A percentile compares a stretch with the other conserved stretches of the same genome.
phyloP scores from a whole-genome alignment of 192 early-diverging fungal genomes.

The Radiomyces spectabilis region DNA sequence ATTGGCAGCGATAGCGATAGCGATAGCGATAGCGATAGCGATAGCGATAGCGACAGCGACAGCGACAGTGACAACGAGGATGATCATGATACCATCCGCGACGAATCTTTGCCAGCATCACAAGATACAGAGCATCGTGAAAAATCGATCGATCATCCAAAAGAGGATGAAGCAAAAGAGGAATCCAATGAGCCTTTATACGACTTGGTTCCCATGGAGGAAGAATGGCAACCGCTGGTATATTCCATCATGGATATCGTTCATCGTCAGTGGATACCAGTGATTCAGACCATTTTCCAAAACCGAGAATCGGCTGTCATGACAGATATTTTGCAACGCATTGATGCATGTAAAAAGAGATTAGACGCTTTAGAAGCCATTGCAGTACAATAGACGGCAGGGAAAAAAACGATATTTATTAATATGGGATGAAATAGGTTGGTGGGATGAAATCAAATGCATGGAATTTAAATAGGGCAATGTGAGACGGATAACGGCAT shows the following conservation, averaged over 20 bases:
- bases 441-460: no score
- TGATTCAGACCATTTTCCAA: not conserved
- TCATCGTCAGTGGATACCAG: not conserved
- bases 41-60: not conserved
- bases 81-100: no score
- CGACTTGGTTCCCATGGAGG: not conserved
- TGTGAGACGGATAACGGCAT: no score
- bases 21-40: not conserved
- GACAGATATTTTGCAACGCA: no score
- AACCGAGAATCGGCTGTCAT: no score
- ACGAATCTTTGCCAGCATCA: no score
- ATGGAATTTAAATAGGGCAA: no score
- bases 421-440: no score
- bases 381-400: no score
- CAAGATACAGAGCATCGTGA: not conserved
- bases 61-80: not conserved
- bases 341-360: no score
- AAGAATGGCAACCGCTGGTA: not conserved
- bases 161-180: not conserved
- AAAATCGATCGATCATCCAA: not conserved
- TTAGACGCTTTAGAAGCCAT: no score
- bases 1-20: not conserved
- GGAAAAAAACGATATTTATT: no score
- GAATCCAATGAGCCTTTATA: not conserved
- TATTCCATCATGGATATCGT: constrained; percentile 2